Base-by-base conservation (phyloP, 768 basidiomycete species). In the Boletus bicolor region DNA sequence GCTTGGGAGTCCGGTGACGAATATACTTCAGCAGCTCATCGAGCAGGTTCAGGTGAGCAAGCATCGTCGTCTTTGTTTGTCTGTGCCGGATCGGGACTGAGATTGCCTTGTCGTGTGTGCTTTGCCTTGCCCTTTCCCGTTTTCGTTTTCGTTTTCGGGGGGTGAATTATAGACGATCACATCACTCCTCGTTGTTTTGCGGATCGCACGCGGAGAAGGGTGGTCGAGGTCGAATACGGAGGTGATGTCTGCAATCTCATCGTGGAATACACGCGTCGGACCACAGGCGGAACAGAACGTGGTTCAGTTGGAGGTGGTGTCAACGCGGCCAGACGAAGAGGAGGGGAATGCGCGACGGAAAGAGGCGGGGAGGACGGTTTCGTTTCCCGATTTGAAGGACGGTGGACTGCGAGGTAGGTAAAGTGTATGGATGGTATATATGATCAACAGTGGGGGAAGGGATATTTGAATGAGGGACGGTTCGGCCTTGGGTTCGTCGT, bases 161-260 rank as follows among this genome's bases (percentile, higher is more conserved):
- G 17, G 11, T 21, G 14, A 6, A 56, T 44, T 17, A 44, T 8
- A 76, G 75, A 66, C 73, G 71, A 73, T 76, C 42, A 62, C 76
- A 17, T 69, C 72, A 5, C 69, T 75, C 45, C 58, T 76, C 15
- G 75, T 77, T 49, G 74, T 77, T 26, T 72, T 70, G 35, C 72
- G 74, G 9, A 51, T 77, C 15, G 74, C 75, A 4, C 64, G 73
- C 50, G 75, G 74, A 8, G 57, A 69, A 17, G 76, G 72, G 7
- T 75, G 72, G 75, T 50, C 51, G 3, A 14, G 2, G 6, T 24
- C 35, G 6, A 30, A 43, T 2, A 19, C 24, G 9, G 35, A 44
- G 19, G 3, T 26, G 32, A 26, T 11, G n/a, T 37, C 35, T 30
- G 45, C 15, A 3, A 21, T n/a, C 10, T 44, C 46, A 0, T 55